Evolutionary conservation across 1,284 basidiomycete genomes (phyloP).

Genomic region (Ceratobasidium sp.): DNA sequence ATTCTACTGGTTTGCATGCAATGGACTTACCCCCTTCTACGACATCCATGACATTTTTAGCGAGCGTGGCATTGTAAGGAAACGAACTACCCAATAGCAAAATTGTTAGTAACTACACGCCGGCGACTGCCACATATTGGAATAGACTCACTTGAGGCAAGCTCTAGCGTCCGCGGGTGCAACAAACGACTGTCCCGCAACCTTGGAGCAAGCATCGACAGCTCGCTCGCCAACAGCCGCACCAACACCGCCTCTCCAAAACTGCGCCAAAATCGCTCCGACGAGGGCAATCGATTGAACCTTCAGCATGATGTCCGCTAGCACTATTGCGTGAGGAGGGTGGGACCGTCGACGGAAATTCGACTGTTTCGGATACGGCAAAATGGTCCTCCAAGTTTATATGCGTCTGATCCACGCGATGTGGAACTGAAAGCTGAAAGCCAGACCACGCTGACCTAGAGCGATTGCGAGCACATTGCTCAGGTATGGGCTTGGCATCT

Average conservation of each 20-base stretch:
- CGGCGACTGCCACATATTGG: background rate
- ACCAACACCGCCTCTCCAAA: conserved; percentile 8
- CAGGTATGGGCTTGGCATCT: conserved; percentile 13
- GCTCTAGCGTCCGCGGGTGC: conserved; percentile 69
- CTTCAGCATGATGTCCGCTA: conserved; percentile 1
- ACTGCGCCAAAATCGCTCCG: conserved; percentile 16
- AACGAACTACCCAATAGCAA: conserved; percentile 61
- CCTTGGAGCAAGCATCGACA: conserved; percentile 65
- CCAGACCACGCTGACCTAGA: background rate
- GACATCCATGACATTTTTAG: conserved; percentile 65
- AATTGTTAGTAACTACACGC: background rate
- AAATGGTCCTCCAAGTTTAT: background rate
- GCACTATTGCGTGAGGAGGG: background rate
- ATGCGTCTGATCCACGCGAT: background rate
- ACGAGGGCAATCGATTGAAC: conserved; percentile 22
- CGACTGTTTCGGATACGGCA: too few relatives aligned
- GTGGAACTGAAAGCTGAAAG: background rate
- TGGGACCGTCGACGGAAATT: background rate
- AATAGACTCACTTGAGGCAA: conserved; percentile 57
- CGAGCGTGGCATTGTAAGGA: conserved; percentile 73
- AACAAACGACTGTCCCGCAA: conserved; percentile 66
- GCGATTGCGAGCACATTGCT: background rate
- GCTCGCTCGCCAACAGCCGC: conserved; percentile 23
- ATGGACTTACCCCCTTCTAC: conserved; percentile 35
- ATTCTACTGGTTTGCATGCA: background rate